Conservation (phyloP, 2,329 filamentous ascomycete species). For the Pyrenophora graminea region DNA sequence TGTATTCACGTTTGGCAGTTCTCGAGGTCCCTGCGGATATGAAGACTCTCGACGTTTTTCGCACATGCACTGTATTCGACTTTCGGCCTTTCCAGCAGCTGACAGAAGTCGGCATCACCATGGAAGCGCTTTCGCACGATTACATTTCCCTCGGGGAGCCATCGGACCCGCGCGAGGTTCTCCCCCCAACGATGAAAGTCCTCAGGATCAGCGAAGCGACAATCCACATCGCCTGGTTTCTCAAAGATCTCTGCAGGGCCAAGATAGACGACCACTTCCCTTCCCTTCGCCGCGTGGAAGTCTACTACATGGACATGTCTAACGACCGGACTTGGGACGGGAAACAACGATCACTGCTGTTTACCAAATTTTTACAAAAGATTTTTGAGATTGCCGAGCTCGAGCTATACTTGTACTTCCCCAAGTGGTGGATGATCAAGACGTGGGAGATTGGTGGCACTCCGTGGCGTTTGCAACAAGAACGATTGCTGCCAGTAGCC, state of each 20-base stretch:
- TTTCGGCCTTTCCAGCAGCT: constrained; percentile 14
- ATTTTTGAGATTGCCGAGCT: constrained; percentile 8
- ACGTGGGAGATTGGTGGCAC: constrained; percentile 10
- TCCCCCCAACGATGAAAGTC: constrained; percentile 17
- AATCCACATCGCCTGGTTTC: constrained; percentile 1
- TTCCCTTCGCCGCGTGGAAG: constrained; percentile 12
- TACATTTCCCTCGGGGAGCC: no score
- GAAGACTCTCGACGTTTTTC: constrained; percentile 1
- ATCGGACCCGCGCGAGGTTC: constrained; percentile 7
- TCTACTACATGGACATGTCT: constrained; percentile 9
- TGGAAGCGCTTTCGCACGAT: constrained; percentile 8
- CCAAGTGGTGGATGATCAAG: constrained; percentile 1
- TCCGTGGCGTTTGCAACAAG: constrained; percentile 13
- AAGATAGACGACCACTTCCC: constrained; percentile 9
- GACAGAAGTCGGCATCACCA: constrained; percentile 17
- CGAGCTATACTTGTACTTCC: constrained; percentile 15
- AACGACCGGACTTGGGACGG: neutral
- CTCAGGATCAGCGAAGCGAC: constrained; percentile 22
- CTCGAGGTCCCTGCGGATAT: constrained; percentile 19
- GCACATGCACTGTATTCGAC: constrained; percentile 2
- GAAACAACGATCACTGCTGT: no score
- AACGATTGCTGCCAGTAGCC: neutral
- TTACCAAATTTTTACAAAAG: neutral
- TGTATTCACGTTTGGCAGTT: neutral
- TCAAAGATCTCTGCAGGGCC: constrained; percentile 11